Conservation (phyloP, 176 grass and related monocot genomes). For the Metroxylon sagu region DNA sequence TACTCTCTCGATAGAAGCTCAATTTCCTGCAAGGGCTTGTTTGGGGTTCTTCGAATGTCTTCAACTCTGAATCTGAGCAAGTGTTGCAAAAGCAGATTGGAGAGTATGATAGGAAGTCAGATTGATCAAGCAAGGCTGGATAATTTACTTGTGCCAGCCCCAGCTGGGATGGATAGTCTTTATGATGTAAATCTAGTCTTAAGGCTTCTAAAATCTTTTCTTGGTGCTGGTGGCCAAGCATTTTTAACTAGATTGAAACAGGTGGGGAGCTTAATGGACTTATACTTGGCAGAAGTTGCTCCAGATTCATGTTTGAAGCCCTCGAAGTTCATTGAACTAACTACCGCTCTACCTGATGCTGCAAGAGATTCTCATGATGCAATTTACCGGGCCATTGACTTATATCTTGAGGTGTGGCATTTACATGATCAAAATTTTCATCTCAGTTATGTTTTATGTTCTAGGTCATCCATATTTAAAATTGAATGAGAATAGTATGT, state of each 20-base stretch:
- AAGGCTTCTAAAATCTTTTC: conserved; percentile 61
- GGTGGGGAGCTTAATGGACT: conserved; percentile 54
- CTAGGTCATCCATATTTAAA: too few species aligned
- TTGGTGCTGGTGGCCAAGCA: conserved; percentile 9
- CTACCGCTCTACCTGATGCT: conserved; percentile 42
- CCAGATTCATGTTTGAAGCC: conserved; percentile 68
- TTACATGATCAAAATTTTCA: background rate
- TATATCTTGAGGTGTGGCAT: conserved; percentile 73
- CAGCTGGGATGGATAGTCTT: conserved; percentile 30
- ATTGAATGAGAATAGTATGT: too few species aligned
- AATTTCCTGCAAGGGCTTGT: conserved; percentile 69
- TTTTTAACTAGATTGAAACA: conserved; percentile 45
- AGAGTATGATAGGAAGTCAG: conserved; percentile 73
- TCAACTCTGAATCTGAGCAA: conserved; percentile 34
- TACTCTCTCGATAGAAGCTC: conserved; percentile 45
- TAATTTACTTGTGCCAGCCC: conserved; percentile 69
- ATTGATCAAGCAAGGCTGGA: conserved; percentile 79
- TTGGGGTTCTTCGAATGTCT: conserved; percentile 69
- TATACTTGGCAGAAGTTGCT: conserved; percentile 81
- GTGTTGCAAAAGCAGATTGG: conserved; percentile 31
- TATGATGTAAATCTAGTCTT: conserved; percentile 75
- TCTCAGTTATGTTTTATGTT: too few species aligned
- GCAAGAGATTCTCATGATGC: conserved; percentile 84
- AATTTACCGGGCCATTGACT: conserved; percentile 74
- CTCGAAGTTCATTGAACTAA: conserved; percentile 53